Percentiles rank a stretch among this genome's conserved stretches.
These are phyloP conservation scores for Fusarium setosum DNA, from an alignment of 2,329 filamentous ascomycete species.

Conservation along the genomic window DNA sequence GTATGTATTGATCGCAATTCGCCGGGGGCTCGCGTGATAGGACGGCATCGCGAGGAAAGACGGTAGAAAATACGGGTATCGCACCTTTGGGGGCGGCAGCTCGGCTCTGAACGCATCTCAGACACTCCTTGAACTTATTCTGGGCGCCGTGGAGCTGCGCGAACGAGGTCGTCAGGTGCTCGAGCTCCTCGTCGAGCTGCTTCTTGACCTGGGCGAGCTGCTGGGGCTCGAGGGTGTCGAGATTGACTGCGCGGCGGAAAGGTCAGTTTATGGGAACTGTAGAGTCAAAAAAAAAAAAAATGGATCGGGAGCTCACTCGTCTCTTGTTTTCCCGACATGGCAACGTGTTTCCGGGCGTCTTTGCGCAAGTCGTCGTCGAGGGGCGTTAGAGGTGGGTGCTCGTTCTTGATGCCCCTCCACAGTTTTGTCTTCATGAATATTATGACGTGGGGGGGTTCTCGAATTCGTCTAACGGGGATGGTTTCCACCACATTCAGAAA, in stretches of 20 bases:
- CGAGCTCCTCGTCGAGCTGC: slow-evolving; percentile 94
- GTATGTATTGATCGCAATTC: background rate
- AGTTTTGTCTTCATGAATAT: slow-evolving; percentile 44
- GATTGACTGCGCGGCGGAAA: slow-evolving; percentile 58
- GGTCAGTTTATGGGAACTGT: no score
- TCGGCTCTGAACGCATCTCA: slow-evolving; percentile 74
- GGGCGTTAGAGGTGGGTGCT: slow-evolving; percentile 15
- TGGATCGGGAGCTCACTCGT: slow-evolving; percentile 36
- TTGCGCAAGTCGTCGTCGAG: slow-evolving; percentile 10
- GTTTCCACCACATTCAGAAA: background rate
- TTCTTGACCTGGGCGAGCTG: slow-evolving; percentile 94
- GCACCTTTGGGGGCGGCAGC: slow-evolving; percentile 46
- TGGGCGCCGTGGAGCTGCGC: slow-evolving; percentile 90
- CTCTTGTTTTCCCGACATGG: slow-evolving; percentile 50
- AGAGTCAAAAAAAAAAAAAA: no score
- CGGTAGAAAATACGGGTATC: background rate
- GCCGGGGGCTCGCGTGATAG: background rate
- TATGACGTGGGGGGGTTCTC: slow-evolving; percentile 46
- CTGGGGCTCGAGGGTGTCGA: slow-evolving; percentile 82
- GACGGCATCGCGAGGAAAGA: background rate
- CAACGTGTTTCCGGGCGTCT: slow-evolving; percentile 22
- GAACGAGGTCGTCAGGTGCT: slow-evolving; percentile 92
- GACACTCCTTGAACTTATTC: slow-evolving; percentile 90
- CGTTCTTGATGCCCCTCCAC: slow-evolving; percentile 40
- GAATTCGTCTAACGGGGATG: slow-evolving; percentile 47